Base-by-base conservation (phyloP, 208 protist species). In the Trypanosoma cruzi region DNA sequence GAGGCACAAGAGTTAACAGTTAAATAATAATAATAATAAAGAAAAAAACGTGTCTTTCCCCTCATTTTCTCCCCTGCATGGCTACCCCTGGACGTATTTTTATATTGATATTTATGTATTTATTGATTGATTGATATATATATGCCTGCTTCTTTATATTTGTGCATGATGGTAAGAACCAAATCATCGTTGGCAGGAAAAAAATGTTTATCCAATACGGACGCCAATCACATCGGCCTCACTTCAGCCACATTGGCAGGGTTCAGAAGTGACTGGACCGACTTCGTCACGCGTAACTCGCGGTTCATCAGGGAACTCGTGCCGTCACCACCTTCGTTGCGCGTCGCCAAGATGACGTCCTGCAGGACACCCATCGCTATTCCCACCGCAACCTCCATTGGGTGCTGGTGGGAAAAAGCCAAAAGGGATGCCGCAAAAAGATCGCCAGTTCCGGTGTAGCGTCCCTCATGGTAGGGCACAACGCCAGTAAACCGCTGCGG, bases 371-470 rank as follows among this genome's bases (percentile, higher is more conserved):
- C 86, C 88, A 96, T 96, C 34, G 90, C 77, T 71, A 89, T 88
- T 56, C 75, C 81, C 4, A 92, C 78, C 29, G 88, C 90, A 16
- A 84, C 34, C 14, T 88, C 79, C 40, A 91, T 69, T 28, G 85
- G 71, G 46, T 79, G 42, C 16, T 60, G 31, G 73, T 93, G 81
- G 0, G 68, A 69, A 64, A 96, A 96, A 48, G 82, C 88, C 4
- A 94, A 36, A 11, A 96, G 73, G 20, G 65, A 82, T 4, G 90
- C 90, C 0, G 86, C 86, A 57, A 96, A 96, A 29, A 92, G 77
- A 58, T 96, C 90, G 13, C 90, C 90, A 14, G 90, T 96, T 46
- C 90, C 90, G 11, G 90, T 96, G 81, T 96, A 96, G 29, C 79
- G 86, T 0, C 90, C 90, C 31, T 85, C 74, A 61, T 92, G 80